Percentiles rank a stretch among this genome's conserved stretches.
These are phyloP conservation scores for Russula virescens DNA, from an alignment of 768 basidiomycete genomes.

Conservation along the genomic window DNA sequence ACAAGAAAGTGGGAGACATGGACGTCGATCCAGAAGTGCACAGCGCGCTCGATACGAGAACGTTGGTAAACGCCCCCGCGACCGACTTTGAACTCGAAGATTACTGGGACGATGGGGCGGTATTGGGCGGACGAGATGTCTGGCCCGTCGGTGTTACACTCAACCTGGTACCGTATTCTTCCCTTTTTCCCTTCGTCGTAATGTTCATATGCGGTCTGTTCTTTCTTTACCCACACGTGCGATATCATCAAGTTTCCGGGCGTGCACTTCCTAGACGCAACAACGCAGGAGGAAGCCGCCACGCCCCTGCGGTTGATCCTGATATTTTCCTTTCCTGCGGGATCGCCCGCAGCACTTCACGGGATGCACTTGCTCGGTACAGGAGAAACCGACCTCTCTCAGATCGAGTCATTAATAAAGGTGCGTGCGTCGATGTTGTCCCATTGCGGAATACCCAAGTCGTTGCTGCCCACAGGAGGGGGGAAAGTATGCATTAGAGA, in stretches of 20 bases:
- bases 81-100: constrained; percentile 85
- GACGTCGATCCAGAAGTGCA: constrained; percentile 44
- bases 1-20: constrained; percentile 37
- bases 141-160: constrained; percentile 79
- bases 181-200: not conserved
- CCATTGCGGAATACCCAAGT: not conserved
- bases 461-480: constrained; percentile 45
- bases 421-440: constrained; percentile 34
- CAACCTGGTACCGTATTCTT: constrained; percentile 51
- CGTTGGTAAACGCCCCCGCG: constrained; percentile 36
- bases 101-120: constrained; percentile 81
- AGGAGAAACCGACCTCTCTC: constrained; percentile 47
- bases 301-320: constrained; percentile 55
- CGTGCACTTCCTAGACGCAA: constrained; percentile 70
- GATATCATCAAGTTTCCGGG: constrained; percentile 42
- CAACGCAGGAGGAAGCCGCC: constrained; percentile 62
- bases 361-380: constrained; percentile 59
- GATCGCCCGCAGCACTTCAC: constrained; percentile 42
- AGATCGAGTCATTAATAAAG: constrained; percentile 48
- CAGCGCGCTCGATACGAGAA: constrained; percentile 56
- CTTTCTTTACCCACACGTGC: not conserved
- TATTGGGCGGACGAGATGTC: constrained; percentile 49
- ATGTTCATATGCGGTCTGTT: too few species aligned
- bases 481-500: constrained; percentile 54
- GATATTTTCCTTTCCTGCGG: constrained; percentile 52